phyloP scores from a whole-genome alignment of 78 protist genomes.

The Chrysochromulina tobinii region DNA sequence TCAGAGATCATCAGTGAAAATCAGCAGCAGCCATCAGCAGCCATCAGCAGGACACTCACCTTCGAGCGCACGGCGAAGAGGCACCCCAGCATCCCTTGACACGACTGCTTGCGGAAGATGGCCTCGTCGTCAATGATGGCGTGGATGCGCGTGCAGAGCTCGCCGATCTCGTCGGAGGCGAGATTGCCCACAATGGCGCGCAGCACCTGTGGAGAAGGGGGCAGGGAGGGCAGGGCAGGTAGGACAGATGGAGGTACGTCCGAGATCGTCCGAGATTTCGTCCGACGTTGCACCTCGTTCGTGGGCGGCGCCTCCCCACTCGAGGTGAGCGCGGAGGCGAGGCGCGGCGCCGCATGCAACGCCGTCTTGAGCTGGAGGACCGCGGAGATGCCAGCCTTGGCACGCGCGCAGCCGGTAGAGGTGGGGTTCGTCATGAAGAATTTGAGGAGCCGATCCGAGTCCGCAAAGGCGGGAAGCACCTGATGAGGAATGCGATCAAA shows the following conservation, averaged over 20 bases:
- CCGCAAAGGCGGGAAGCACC: not conserved
- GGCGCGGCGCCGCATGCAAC: not conserved
- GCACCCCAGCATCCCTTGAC: not conserved
- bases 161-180: no score
- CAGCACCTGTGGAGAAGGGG: no score
- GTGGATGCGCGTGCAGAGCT: no score
- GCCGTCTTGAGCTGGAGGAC: not conserved
- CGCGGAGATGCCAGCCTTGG: not conserved
- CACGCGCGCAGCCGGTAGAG: not conserved
- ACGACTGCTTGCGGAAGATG: not conserved
- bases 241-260: no score
- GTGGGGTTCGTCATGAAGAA: not conserved
- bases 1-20: no score
- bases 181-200: no score
- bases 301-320: no score
- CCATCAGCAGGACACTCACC: no score
- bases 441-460: not conserved
- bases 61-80: not conserved
- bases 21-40: no score
- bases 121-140: not conserved
- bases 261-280: no score
- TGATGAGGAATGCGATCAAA: no score
- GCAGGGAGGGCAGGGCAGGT: no score
- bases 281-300: slow-evolving; percentile 15
- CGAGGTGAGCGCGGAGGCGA: not conserved